A percentile compares a stretch with the other conserved stretches of the same genome.
These are phyloP conservation scores for Barnettozyma hawaiiensis DNA, from an alignment of 1,139 yeast genomes.

Conservation along the genomic window DNA sequence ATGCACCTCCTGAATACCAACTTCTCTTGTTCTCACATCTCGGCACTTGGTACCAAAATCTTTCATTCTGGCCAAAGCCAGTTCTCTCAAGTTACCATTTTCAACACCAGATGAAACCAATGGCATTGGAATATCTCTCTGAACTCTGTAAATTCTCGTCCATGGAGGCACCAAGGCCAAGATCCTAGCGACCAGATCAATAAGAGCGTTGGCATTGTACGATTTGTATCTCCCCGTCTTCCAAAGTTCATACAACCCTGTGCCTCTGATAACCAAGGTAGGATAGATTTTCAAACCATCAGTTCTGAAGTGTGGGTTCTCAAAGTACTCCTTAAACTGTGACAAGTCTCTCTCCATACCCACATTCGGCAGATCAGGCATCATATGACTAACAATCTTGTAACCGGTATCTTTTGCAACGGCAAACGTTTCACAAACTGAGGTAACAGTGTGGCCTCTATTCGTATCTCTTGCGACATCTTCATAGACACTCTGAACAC, in stretches of 20 bases:
- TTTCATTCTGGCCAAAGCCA: constrained; percentile 95
- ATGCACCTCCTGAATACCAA: constrained; percentile 97
- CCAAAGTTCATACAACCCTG: constrained; percentile 97
- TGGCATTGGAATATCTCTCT: constrained; percentile 99
- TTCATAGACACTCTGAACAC: constrained; percentile 95
- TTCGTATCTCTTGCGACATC: constrained; percentile 98
- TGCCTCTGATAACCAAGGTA: constrained; percentile 93
- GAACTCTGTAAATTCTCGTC: constrained; percentile 98
- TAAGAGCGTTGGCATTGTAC: constrained; percentile 88
- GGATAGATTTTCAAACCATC: constrained; percentile 96
- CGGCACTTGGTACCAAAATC: constrained; percentile 96
- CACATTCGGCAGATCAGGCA: constrained; percentile 98
- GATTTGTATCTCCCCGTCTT: constrained; percentile 92
- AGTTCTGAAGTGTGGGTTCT: constrained; percentile 93
- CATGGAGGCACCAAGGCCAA: constrained; percentile 97
- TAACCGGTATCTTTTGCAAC: constrained; percentile 97
- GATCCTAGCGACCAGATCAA: constrained; percentile 91
- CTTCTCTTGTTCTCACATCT: constrained; percentile 98
- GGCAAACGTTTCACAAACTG: constrained; percentile 94
- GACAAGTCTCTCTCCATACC: constrained; percentile 98
- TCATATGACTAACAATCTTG: constrained; percentile 97
- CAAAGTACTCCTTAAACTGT: constrained; percentile 93
- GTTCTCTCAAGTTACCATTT: constrained; percentile 91
- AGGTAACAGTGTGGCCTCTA: constrained; percentile 94
- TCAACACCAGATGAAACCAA: constrained; percentile 97